Conservation (phyloP, 2,329 filamentous ascomycete species). For the Biscogniauxia sp. region DNA sequence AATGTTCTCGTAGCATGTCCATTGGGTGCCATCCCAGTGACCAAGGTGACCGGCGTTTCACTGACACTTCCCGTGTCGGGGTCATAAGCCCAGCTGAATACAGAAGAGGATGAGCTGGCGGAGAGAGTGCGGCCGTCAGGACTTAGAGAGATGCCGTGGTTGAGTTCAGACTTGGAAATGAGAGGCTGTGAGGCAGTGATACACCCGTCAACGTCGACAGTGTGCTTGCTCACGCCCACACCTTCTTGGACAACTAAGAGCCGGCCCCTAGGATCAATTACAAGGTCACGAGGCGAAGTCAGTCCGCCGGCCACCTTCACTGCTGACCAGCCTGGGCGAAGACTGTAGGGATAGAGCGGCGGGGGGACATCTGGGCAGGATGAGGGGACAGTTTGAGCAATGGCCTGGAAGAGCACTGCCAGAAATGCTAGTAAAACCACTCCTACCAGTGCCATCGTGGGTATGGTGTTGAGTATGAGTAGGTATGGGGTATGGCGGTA, state of each 20-base stretch:
- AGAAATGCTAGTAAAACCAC: background rate
- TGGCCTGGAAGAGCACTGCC: background rate
- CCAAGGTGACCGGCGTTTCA: constrained; percentile 38
- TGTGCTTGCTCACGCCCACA: constrained; percentile 28
- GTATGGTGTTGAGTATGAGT: no score
- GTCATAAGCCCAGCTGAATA: constrained; percentile 57
- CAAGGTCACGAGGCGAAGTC: constrained; percentile 23
- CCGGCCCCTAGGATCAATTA: constrained; percentile 23
- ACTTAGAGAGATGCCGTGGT: constrained; percentile 42
- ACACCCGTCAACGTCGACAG: constrained; percentile 25
- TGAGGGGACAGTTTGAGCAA: constrained; percentile 4
- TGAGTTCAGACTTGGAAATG: constrained; percentile 28
- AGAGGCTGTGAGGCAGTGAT: constrained; percentile 21
- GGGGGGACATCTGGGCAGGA: constrained; percentile 18
- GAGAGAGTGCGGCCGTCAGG: constrained; percentile 36
- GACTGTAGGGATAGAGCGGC: constrained; percentile 17
- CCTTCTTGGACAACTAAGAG: constrained; percentile 27
- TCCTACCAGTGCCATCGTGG: background rate
- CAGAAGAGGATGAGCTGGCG: constrained; percentile 45
- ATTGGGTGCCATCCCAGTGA: constrained; percentile 50
- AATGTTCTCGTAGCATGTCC: constrained; percentile 59
- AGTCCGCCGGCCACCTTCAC: constrained; percentile 27
- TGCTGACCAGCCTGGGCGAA: constrained; percentile 23
- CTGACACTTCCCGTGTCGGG: constrained; percentile 39
- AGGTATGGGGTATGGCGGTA: no score